Evolutionary conservation across 2,329 filamentous ascomycete genomes (phyloP), one percentile per base, ranked within the genome.

Genomic region (Knoxdaviesia proteae): DNA sequence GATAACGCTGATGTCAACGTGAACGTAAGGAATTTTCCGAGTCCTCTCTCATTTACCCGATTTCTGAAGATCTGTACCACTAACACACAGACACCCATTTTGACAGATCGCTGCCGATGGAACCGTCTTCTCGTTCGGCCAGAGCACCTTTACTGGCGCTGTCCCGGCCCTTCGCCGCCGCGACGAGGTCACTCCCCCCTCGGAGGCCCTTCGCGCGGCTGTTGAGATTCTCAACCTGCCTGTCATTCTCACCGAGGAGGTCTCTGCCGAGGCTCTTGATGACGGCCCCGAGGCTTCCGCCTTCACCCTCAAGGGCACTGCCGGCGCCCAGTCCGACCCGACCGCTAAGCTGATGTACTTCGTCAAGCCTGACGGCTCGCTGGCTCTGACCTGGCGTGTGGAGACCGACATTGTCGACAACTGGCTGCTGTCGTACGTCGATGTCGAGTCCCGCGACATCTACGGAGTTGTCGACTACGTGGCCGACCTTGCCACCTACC

Each of bases 1-100:
- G 71, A 74, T 49, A 75, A 75, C 49, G 68, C 66, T 1, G 68
- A 72, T 50, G 71, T 74, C 50, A 73, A 74, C 42, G 67, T 75
- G 40, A 75, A 75, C 47, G 68, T 74, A 49, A 57, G 68, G 58
- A 5, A 37, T 6, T 32, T 35, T 37, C 36, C 20, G 20, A 20
- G 20, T 20, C 20, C 20, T 20, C 20, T 20, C 20, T 20, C 20
- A 11, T 34, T 9, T 20, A 39, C 10, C 9, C 6, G 8, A 31
- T 32, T 11, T 7, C 6, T 20, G 10, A 20, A 41, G 9, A 32
- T 36, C 10, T 38, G 6, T 31, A 32, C 32, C 6, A 35, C 37
- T 42, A 45, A 42, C n/a, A 4, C 48, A 30, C n/a, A 7, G 1
- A 1, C 1, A 5, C 3, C 20, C 2, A 20, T 8, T 31, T 30